These are phyloP conservation scores for Nemania serpens DNA, from an alignment of 2,329 filamentous ascomycete genomes.

Conservation along the genomic window DNA sequence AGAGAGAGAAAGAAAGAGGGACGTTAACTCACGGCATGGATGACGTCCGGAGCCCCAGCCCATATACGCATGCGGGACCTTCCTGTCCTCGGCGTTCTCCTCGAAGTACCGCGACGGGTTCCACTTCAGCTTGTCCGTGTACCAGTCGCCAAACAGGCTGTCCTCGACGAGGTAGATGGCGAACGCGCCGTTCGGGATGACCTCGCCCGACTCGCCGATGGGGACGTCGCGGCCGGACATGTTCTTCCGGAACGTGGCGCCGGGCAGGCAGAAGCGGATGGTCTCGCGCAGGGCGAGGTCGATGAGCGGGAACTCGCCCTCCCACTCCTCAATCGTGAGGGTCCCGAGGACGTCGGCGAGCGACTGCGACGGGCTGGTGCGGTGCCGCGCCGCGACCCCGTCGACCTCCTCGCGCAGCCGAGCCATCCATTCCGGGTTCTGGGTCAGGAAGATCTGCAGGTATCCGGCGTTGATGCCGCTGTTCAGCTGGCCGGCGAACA, in stretches of 20 bases:
- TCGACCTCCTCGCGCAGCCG: constrained; percentile 54
- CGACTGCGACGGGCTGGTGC: constrained; percentile 38
- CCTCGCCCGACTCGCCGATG: constrained; percentile 50
- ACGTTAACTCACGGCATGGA: constrained; percentile 46
- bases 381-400: constrained; percentile 49
- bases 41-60: constrained; percentile 36
- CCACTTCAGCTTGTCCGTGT: constrained; percentile 48
- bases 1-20: constrained; percentile 1
- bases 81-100: constrained; percentile 49
- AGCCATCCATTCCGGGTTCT: constrained; percentile 51
- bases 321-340: constrained; percentile 59
- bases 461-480: constrained; percentile 59
- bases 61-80: constrained; percentile 32
- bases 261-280: constrained; percentile 55
- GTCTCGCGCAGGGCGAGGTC: constrained; percentile 58
- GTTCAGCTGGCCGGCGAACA: constrained; percentile 64
- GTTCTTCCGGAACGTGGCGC: constrained; percentile 58
- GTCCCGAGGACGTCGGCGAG: constrained; percentile 46
- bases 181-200: constrained; percentile 55
- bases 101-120: constrained; percentile 52
- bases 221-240: constrained; percentile 49
- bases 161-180: constrained; percentile 54
- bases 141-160: constrained; percentile 50
- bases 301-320: constrained; percentile 57
- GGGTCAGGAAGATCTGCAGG: constrained; percentile 55